These are phyloP conservation scores for Aspergillus thermomutatus DNA, from an alignment of 2,329 filamentous ascomycete genomes.

Conservation along the genomic window DNA sequence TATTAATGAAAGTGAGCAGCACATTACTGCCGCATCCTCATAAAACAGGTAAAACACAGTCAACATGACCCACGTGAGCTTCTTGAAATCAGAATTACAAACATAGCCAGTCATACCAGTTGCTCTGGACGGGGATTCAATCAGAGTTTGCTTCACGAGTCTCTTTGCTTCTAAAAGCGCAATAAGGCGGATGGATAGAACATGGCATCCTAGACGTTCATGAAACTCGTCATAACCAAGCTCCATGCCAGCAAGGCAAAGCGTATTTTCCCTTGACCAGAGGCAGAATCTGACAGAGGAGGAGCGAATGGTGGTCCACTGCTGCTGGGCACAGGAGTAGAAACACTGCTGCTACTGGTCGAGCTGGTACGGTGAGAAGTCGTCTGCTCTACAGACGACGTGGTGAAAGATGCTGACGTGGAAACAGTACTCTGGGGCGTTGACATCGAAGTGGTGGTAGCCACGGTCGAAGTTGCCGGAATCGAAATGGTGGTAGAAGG, in stretches of 20 bases:
- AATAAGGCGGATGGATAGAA: not conserved
- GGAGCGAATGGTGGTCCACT: conserved; percentile 2
- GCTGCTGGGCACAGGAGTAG: conserved; percentile 2
- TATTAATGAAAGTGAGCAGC: conserved; percentile 5
- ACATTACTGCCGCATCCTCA: conserved; percentile 3
- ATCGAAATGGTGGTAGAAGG: not conserved
- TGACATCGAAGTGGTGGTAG: not conserved
- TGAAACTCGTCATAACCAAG: conserved; percentile 1
- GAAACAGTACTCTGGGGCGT: conserved; percentile 1
- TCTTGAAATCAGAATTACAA: conserved; percentile 1
- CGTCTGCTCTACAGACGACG: not conserved
- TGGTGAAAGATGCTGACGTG: not conserved
- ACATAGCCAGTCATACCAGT: conserved; percentile 5
- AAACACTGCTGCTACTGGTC: not conserved
- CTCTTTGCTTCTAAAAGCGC: not conserved
- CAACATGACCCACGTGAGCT: conserved; percentile 1
- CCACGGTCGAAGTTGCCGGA: not conserved
- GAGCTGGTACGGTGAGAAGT: not conserved
- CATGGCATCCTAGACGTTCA: not conserved
- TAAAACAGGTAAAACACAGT: conserved; percentile 1
- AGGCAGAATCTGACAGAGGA: conserved; percentile 20
- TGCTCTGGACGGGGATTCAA: not conserved
- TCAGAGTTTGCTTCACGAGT: not conserved
- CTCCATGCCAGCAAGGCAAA: conserved; percentile 4
- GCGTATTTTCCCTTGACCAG: not conserved